phyloP scores from a whole-genome alignment of 2,329 filamentous ascomycete genomes.

The Huntiella abstrusa region DNA sequence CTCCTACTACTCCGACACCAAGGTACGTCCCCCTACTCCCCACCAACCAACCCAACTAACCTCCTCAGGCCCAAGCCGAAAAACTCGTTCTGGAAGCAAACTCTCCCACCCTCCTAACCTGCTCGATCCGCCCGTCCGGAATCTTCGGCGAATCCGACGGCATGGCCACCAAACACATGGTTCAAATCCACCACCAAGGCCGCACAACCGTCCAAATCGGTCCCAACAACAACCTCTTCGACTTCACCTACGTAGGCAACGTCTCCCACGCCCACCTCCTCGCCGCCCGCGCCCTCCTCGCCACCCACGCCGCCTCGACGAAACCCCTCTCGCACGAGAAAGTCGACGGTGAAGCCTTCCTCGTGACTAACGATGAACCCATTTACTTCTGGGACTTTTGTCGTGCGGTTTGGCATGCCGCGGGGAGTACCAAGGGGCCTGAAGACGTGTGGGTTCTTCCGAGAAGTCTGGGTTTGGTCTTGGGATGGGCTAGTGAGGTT shows the following conservation, averaged over 20 bases:
- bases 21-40: slow-evolving; percentile 31
- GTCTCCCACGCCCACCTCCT: slow-evolving; percentile 64
- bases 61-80: slow-evolving; percentile 52
- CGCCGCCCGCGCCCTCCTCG: slow-evolving; percentile 50
- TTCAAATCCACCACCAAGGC: slow-evolving; percentile 48
- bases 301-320: slow-evolving; percentile 25
- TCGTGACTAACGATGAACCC: slow-evolving; percentile 77
- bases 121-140: slow-evolving; percentile 64
- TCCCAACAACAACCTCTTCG: slow-evolving; percentile 42
- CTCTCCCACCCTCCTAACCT: slow-evolving; percentile 47
- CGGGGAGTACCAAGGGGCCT: slow-evolving; percentile 32
- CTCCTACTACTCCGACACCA: slow-evolving; percentile 82
- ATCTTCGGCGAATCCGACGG: slow-evolving; percentile 85
- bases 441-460: slow-evolving; percentile 36
- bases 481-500: slow-evolving; percentile 36
- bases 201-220: slow-evolving; percentile 69
- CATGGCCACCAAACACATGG: slow-evolving; percentile 52
- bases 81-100: slow-evolving; percentile 61
- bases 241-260: slow-evolving; percentile 47
- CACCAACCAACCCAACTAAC: background rate
- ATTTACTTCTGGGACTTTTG: slow-evolving; percentile 86
- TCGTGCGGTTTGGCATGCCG: slow-evolving; percentile 53
- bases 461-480: slow-evolving; percentile 28
- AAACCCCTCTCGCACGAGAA: slow-evolving; percentile 53
- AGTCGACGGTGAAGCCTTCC: slow-evolving; percentile 71